phyloP scores from a whole-genome alignment of 768 basidiomycete species.

The Boletellus emodensis region DNA sequence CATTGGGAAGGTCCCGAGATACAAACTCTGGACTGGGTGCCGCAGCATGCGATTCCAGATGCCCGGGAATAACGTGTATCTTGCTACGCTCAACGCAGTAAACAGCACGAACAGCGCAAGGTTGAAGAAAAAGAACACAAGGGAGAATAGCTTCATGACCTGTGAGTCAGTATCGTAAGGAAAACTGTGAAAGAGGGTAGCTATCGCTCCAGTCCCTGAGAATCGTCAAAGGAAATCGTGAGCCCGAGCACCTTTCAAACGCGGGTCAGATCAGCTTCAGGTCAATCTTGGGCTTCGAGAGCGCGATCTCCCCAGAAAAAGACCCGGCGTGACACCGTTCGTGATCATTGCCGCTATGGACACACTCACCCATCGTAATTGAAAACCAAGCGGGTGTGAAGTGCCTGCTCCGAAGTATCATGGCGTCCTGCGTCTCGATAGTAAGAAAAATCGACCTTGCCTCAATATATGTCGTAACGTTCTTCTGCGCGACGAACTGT shows the following conservation, averaged over 20 bases:
- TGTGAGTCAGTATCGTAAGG: constrained; percentile 47
- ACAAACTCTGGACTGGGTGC: constrained; percentile 50
- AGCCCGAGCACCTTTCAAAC: not conserved
- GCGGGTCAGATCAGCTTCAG: not conserved
- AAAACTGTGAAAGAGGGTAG: constrained; percentile 52
- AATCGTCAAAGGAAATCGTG: not conserved
- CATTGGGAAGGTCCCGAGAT: constrained; percentile 52
- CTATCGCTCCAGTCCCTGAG: constrained; percentile 48
- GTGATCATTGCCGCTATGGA: no score
- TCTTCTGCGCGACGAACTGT: constrained; percentile 17
- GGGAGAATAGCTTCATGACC: constrained; percentile 39
- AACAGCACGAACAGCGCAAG: constrained; percentile 52
- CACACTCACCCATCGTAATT: constrained; percentile 46
- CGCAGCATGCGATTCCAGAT: constrained; percentile 46
- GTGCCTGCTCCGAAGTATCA: constrained; percentile 29
- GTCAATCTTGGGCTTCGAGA: not conserved
- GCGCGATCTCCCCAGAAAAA: not conserved
- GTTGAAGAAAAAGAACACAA: constrained; percentile 58
- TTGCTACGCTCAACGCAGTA: constrained; percentile 39
- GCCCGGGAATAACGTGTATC: constrained; percentile 53
- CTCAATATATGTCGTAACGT: constrained; percentile 34
- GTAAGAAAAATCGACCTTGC: constrained; percentile 13
- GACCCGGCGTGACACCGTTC: not conserved
- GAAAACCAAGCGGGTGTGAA: constrained; percentile 57
- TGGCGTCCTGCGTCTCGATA: not conserved